A percentile compares a stretch with the other conserved stretches of the same genome.
Evolutionary conservation across 1,284 basidiomycete genomes (phyloP).

Genomic region (Waitea zeae): DNA sequence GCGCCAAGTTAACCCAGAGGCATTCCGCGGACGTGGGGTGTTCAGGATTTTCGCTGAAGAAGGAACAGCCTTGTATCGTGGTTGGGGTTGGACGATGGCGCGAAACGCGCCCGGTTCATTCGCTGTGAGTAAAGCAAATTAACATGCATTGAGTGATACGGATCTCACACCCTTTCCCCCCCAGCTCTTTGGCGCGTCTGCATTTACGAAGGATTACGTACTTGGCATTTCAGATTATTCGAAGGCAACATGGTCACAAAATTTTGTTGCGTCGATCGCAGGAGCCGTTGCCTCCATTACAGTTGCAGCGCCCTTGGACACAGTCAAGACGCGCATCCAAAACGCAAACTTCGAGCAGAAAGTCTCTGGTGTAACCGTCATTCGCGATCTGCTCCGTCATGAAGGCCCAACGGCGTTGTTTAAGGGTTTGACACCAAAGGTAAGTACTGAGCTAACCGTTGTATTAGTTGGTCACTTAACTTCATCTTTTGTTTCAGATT

Average conservation of each 20-base stretch:
- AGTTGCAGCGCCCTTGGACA: constrained; percentile 90
- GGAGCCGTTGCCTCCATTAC: constrained; percentile 94
- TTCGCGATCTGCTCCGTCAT: constrained; percentile 77
- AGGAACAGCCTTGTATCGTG: constrained; percentile 82
- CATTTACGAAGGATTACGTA: constrained; percentile 84
- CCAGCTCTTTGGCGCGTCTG: constrained; percentile 91
- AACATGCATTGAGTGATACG: no score
- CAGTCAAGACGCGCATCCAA: constrained; percentile 94
- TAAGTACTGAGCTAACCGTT: constrained; percentile 16
- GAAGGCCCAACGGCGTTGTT: constrained; percentile 86
- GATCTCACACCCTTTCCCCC: no score
- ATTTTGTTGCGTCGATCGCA: constrained; percentile 86
- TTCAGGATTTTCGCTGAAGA: constrained; percentile 86
- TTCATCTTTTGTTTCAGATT: constrained; percentile 31
- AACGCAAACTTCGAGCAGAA: constrained; percentile 95
- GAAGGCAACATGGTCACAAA: constrained; percentile 89
- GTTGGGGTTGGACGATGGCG: constrained; percentile 98
- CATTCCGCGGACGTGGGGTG: constrained; percentile 85
- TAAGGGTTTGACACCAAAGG: constrained; percentile 94
- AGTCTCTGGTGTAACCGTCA: constrained; percentile 73
- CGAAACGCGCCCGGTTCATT: constrained; percentile 94
- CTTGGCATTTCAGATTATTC: constrained; percentile 84
- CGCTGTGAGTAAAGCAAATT: constrained; percentile 69
- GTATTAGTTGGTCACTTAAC: constrained; percentile 3
- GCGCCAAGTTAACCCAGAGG: constrained; percentile 93